phyloP scores from a whole-genome alignment of 2,329 filamentous ascomycete species.

The Berkeleyomyces basicola region DNA sequence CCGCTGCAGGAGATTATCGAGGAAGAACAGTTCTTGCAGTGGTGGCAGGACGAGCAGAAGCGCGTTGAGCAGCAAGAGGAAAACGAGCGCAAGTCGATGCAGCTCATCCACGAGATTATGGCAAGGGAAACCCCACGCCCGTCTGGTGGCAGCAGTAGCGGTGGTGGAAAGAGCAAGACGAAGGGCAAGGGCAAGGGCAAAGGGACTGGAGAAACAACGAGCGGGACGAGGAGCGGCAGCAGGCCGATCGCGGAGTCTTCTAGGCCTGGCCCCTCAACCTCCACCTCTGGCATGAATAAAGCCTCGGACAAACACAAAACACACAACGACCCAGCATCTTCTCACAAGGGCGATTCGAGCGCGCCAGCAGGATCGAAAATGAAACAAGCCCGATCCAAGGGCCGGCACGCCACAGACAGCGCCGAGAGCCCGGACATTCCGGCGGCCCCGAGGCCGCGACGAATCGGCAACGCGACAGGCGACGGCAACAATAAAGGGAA shows the following conservation, averaged over 20 bases:
- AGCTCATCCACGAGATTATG: slow-evolving; percentile 3
- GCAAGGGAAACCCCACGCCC: not conserved
- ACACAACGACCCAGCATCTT: not conserved
- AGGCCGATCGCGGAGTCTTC: not conserved
- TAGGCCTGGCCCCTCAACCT: not conserved
- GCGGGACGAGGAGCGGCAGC: not conserved
- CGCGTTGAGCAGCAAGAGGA: slow-evolving; percentile 48
- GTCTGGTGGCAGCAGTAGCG: not conserved
- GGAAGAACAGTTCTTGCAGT: slow-evolving; percentile 91
- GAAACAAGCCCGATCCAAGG: too few relatives aligned
- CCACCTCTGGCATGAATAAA: not conserved
- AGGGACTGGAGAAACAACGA: not conserved
- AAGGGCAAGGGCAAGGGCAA: slow-evolving; percentile 2
- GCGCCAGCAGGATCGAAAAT: not conserved
- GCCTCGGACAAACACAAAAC: not conserved
- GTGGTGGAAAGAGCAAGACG: not conserved
- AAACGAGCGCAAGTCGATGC: slow-evolving; percentile 8
- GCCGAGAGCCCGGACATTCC: not conserved
- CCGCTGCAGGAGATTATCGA: slow-evolving; percentile 89
- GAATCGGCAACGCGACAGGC: too few relatives aligned
- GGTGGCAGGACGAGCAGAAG: slow-evolving; percentile 79
- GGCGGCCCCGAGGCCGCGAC: not conserved
- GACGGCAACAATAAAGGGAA: not conserved
- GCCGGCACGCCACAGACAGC: too few relatives aligned
- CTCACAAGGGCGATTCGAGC: not conserved